Evolutionary conservation across 305 asterid genomes (phyloP).

Genomic region (Rubia tinctorum): DNA sequence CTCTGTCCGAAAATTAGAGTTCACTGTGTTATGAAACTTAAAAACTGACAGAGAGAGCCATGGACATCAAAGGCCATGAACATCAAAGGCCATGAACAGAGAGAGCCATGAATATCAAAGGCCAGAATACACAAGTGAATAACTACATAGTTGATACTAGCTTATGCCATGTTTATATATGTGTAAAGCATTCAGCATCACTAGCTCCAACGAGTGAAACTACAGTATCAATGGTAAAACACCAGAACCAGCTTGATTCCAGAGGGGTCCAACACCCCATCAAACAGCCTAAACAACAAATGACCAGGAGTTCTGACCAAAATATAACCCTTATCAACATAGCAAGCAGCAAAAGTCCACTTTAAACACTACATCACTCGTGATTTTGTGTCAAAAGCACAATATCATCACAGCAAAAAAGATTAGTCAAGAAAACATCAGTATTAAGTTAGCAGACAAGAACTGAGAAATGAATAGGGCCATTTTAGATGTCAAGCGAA

Average conservation of each 20-base stretch:
- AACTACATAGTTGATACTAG: background rate
- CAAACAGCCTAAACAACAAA: background rate
- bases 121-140: constrained; percentile 22
- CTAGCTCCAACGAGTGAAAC: background rate
- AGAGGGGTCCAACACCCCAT: background rate
- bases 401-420: background rate
- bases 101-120: constrained; percentile 12
- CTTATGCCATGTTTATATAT: background rate
- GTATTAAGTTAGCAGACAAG: background rate
- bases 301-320: background rate
- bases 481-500: background rate
- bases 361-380: background rate
- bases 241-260: background rate
- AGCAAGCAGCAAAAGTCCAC: background rate
- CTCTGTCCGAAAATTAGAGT: too few species aligned
- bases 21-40: too few species aligned
- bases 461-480: constrained; percentile 3
- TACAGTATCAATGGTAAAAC: background rate
- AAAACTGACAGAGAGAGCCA: too few species aligned
- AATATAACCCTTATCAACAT: background rate
- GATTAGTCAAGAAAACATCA: background rate
- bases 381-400: background rate
- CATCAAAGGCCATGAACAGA: too few species aligned
- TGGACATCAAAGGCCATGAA: too few species aligned
- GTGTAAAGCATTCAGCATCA: background rate